These are phyloP conservation scores for Inosperma sp. DNA, from an alignment of 768 basidiomycete genomes.

Conservation along the genomic window DNA sequence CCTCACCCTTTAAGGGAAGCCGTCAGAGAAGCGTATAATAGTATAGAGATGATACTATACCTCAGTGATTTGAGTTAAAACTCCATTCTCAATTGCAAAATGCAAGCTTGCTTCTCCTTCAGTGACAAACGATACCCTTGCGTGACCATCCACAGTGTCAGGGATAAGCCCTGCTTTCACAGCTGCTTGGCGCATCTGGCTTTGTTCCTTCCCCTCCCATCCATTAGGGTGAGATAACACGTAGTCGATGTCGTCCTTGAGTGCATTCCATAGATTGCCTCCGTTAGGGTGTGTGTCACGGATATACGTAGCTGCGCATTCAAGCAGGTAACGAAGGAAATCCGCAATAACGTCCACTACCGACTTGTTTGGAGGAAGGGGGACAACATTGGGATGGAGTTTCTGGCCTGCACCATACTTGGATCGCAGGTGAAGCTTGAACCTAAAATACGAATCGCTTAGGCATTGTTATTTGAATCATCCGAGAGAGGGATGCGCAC, in stretches of 20 bases:
- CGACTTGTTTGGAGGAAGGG: conserved; percentile 42
- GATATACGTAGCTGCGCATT: conserved; percentile 38
- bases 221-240: conserved; percentile 39
- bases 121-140: conserved; percentile 34
- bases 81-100: conserved; percentile 34
- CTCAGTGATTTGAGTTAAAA: conserved; percentile 18
- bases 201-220: conserved; percentile 41
- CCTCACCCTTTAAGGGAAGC: conserved; percentile 37
- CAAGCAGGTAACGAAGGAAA: conserved; percentile 42
- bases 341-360: conserved; percentile 46
- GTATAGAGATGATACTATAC: too few species aligned
- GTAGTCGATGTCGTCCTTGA: conserved; percentile 34
- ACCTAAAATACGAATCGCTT: too few species aligned
- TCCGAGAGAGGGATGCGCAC: too few species aligned
- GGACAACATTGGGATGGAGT: conserved; percentile 31
- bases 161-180: conserved; percentile 36
- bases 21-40: too few species aligned
- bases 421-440: conserved; percentile 26
- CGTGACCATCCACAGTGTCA: conserved; percentile 27
- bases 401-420: conserved; percentile 11
- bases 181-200: conserved; percentile 37
- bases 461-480: too few species aligned
- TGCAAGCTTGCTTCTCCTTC: conserved; percentile 47
- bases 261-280: conserved; percentile 32
- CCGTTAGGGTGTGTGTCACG: conserved; percentile 40